Evolutionary conservation across 345 rosid species (phyloP).

Genomic region (Arabidopsis thaliana): TAIR10.1 NC_003076.8:25685001-25685500

Average conservation of each 20-base stretch:
- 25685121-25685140: background rate
- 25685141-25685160: background rate
- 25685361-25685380: constrained; percentile 37
- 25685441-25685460: background rate
- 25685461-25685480: constrained; percentile 13
- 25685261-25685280: constrained; percentile 76
- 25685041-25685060: constrained; percentile 68
- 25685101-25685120: constrained; percentile 60
- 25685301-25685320: constrained; percentile 33
- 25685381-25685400: background rate
- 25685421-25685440: background rate
- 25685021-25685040: constrained; percentile 66
- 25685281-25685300: constrained; percentile 37
- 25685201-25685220: constrained; percentile 86
- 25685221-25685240: constrained; percentile 63
- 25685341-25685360: constrained; percentile 34
- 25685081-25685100: constrained; percentile 64
- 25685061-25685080: constrained; percentile 70
- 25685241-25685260: constrained; percentile 61
- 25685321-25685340: constrained; percentile 37
- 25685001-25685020: constrained; percentile 69
- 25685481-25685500: constrained; percentile 6
- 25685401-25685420: background rate
- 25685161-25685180: background rate
- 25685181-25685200: constrained; percentile 55